Percentiles rank a stretch among this genome's conserved stretches.
phyloP scores from a whole-genome alignment of 2,329 filamentous ascomycete species.

The Paraphaeosphaeria sporulosa region DNA sequence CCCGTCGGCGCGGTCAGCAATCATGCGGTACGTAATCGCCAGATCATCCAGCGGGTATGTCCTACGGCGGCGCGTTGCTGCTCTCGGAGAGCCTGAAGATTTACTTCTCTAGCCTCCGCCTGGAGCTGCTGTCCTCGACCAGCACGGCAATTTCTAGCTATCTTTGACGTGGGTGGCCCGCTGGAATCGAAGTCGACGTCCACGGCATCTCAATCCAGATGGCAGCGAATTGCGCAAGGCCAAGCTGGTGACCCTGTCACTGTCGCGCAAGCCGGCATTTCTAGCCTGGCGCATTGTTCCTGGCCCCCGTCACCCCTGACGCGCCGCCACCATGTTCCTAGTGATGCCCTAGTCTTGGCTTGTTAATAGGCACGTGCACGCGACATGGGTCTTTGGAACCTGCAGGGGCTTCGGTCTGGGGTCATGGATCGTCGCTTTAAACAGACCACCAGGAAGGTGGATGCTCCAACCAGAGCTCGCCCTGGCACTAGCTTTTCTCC shows the following conservation, averaged over 20 bases:
- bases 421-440: constrained; percentile 38
- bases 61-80: background rate
- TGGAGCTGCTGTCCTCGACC: background rate
- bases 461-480: constrained; percentile 39
- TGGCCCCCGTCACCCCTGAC: constrained; percentile 34
- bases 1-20: constrained; percentile 3
- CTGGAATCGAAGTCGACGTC: constrained; percentile 1
- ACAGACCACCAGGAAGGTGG: constrained; percentile 32
- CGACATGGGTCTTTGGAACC: constrained; percentile 25
- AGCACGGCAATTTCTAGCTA: background rate
- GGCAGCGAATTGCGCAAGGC: constrained; percentile 27
- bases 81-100: background rate
- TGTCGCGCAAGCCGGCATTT: constrained; percentile 21
- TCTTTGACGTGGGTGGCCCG: background rate
- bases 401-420: constrained; percentile 37
- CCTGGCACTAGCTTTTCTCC: constrained; percentile 32
- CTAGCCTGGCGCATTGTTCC: constrained; percentile 37
- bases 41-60: background rate
- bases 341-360: constrained; percentile 31
- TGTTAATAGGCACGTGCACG: constrained; percentile 28
- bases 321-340: constrained; percentile 26
- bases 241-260: constrained; percentile 11
- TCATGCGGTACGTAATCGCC: constrained; percentile 7
- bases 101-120: background rate
- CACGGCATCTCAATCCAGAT: constrained; percentile 14